These are phyloP conservation scores for Westerdykella ornata DNA, from an alignment of 2,329 filamentous ascomycete species.

Conservation along the genomic window DNA sequence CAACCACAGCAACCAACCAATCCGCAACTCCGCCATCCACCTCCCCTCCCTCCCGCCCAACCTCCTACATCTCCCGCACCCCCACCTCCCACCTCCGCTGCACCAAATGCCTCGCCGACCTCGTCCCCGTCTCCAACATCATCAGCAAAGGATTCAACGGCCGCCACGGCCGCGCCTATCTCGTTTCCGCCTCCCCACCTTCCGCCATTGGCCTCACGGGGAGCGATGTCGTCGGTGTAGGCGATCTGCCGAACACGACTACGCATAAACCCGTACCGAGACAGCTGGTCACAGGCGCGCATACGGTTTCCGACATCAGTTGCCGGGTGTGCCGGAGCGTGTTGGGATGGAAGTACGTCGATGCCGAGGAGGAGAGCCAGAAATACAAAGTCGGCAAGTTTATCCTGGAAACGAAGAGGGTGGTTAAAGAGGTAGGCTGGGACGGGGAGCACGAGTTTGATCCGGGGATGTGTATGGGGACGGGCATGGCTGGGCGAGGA, in stretches of 20 bases:
- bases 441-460: slow-evolving; percentile 35
- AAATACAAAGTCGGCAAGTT: slow-evolving; percentile 62
- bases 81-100: slow-evolving; percentile 53
- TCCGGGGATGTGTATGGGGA: neutral
- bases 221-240: slow-evolving; percentile 12
- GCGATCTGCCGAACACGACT: slow-evolving; percentile 52
- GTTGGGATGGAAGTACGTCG: slow-evolving; percentile 60
- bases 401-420: slow-evolving; percentile 56
- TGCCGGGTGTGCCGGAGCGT: slow-evolving; percentile 52
- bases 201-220: slow-evolving; percentile 18
- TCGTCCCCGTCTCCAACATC: slow-evolving; percentile 54
- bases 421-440: slow-evolving; percentile 48
- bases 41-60: slow-evolving; percentile 18
- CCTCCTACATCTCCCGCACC: slow-evolving; percentile 19
- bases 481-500: slow-evolving; percentile 3
- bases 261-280: slow-evolving; percentile 51
- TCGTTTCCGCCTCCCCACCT: slow-evolving; percentile 46
- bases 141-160: slow-evolving; percentile 61
- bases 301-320: slow-evolving; percentile 56
- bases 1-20: slow-evolving; percentile 18
- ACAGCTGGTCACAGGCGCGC: slow-evolving; percentile 56
- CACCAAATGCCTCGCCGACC: slow-evolving; percentile 52
- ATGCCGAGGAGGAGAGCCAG: slow-evolving; percentile 55
- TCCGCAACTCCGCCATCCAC: slow-evolving; percentile 14
- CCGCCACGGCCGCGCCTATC: slow-evolving; percentile 57